A percentile compares a stretch with the other conserved stretches of the same genome.
phyloP scores from a whole-genome alignment of 2,329 filamentous ascomycete species.

The Harringtonia lauricola region DNA sequence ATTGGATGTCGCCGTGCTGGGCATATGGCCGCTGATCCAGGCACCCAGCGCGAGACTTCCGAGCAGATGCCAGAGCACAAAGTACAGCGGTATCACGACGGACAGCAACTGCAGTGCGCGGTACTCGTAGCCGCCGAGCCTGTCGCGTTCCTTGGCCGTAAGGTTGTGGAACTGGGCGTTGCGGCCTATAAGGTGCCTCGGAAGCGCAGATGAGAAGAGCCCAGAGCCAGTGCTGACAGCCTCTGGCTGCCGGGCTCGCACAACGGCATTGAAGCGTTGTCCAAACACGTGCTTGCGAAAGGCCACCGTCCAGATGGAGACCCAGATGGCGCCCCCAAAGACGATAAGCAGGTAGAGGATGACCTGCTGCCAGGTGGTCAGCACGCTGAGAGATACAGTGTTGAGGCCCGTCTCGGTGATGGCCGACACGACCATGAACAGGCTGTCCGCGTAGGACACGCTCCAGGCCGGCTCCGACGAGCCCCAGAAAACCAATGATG shows the following conservation, averaged over 20 bases:
- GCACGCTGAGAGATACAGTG: slow-evolving; percentile 49
- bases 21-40: slow-evolving; percentile 43
- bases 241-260: slow-evolving; percentile 30
- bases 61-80: slow-evolving; percentile 45
- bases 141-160: slow-evolving; percentile 39
- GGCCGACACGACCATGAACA: slow-evolving; percentile 54
- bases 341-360: slow-evolving; percentile 53
- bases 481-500: slow-evolving; percentile 49
- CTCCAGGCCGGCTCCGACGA: slow-evolving; percentile 36
- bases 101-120: slow-evolving; percentile 48
- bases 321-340: slow-evolving; percentile 52
- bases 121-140: slow-evolving; percentile 53
- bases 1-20: slow-evolving; percentile 37
- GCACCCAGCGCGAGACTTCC: slow-evolving; percentile 48
- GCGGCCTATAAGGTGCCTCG: slow-evolving; percentile 26
- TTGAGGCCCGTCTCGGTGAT: slow-evolving; percentile 57
- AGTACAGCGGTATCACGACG: slow-evolving; percentile 50
- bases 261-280: slow-evolving; percentile 43
- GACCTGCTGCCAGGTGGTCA: slow-evolving; percentile 57
- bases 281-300: slow-evolving; percentile 53
- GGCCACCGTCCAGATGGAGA: slow-evolving; percentile 51
- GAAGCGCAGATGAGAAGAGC: too few species aligned
- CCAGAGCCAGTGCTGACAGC: too few species aligned
- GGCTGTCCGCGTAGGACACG: slow-evolving; percentile 49
- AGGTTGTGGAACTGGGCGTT: slow-evolving; percentile 46